These are phyloP conservation scores for Extremus antarcticus DNA, from an alignment of 495 filamentous ascomycete genomes.

Conservation along the genomic window DNA sequence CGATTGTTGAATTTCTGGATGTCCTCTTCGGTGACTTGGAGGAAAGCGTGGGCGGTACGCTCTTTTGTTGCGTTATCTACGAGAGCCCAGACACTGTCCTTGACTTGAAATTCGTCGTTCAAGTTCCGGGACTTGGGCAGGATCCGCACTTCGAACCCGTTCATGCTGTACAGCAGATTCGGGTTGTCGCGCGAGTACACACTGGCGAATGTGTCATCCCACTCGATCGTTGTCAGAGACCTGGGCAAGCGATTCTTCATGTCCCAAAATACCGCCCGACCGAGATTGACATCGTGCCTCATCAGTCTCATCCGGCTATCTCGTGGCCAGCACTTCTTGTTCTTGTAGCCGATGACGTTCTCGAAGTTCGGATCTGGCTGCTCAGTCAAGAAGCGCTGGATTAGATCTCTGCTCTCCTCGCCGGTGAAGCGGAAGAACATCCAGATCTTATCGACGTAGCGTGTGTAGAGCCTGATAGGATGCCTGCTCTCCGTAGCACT, in stretches of 20 bases:
- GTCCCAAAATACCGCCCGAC: conserved; percentile 98
- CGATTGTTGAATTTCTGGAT: conserved; percentile 99
- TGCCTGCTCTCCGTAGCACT: conserved; percentile 81
- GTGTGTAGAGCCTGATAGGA: conserved; percentile 90
- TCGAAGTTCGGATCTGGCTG: conserved; percentile 99
- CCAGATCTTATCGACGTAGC: conserved; percentile 98
- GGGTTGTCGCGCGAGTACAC: conserved; percentile 99
- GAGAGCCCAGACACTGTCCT: conserved; percentile 96
- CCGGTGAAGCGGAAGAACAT: conserved; percentile 90
- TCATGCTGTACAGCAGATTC: conserved; percentile 96
- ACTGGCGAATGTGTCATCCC: conserved; percentile 98
- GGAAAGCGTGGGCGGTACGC: conserved; percentile 92
- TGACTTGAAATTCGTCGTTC: conserved; percentile 92
- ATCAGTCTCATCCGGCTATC: conserved; percentile 97
- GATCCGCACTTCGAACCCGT: conserved; percentile 94
- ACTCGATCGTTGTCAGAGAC: conserved; percentile 93
- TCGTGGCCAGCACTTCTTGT: conserved; percentile 99
- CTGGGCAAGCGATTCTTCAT: conserved; percentile 92
- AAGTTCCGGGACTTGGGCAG: conserved; percentile 90
- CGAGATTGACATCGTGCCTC: conserved; percentile 98
- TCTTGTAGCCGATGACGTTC: conserved; percentile 97
- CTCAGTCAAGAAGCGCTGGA: conserved; percentile 95
- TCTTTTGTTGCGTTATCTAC: conserved; percentile 95
- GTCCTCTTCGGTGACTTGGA: conserved; percentile 96
- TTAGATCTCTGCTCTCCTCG: conserved; percentile 90